Evolutionary conservation across 2,329 filamentous ascomycete genomes (phyloP).

Genomic region (Fusarium scirpi): DNA sequence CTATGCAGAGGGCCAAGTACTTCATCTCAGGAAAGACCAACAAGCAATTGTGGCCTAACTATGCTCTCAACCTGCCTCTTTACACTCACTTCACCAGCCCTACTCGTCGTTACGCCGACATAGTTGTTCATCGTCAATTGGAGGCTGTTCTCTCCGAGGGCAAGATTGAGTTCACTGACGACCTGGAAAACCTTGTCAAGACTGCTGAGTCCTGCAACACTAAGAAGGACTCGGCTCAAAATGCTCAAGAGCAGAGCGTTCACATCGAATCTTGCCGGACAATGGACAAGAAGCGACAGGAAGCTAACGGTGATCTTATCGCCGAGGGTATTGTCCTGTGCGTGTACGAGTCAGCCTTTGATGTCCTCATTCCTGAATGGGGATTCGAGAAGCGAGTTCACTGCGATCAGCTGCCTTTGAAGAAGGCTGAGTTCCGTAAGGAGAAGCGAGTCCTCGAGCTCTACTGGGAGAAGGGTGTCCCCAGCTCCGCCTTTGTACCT

Average conservation of each 20-base stretch:
- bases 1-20: conserved; percentile 97
- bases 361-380: conserved; percentile 97
- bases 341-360: conserved; percentile 98
- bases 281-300: conserved; percentile 92
- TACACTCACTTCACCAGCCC: conserved; percentile 99
- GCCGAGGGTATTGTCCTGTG: conserved; percentile 96
- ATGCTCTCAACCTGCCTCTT: conserved; percentile 88
- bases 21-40: conserved; percentile 84
- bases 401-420: conserved; percentile 95
- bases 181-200: conserved; percentile 88
- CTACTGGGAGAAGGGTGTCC: conserved; percentile 99
- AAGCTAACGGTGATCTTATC: conserved; percentile 90
- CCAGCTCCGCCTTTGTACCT: conserved; percentile 93
- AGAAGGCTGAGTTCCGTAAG: conserved; percentile 99
- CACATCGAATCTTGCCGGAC: conserved; percentile 97
- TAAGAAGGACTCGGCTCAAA: conserved; percentile 98
- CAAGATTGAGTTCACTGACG: conserved; percentile 86
- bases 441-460: conserved; percentile 93
- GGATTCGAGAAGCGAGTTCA: conserved; percentile 99
- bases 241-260: conserved; percentile 97
- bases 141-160: conserved; percentile 87
- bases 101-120: conserved; percentile 92
- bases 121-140: conserved; percentile 94
- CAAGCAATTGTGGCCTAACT: conserved; percentile 86
- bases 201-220: conserved; percentile 96